Base-by-base conservation (phyloP, 352 stramenopile species). In the Globisporangium spinosum region DNA sequence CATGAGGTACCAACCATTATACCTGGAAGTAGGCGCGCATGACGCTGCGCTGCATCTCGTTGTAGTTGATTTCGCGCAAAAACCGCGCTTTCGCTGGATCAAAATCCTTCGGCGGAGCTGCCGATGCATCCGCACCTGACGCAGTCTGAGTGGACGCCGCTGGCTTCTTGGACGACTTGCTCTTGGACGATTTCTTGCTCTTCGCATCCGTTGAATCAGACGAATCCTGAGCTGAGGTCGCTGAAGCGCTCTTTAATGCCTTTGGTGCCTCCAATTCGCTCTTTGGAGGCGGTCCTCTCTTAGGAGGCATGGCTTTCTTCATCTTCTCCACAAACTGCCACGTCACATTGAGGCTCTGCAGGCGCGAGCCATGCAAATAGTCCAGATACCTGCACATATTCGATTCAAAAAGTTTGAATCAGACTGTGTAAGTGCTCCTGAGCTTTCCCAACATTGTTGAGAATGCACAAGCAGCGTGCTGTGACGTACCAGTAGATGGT, bases 321-420 rank as follows among this genome's bases (percentile, higher is more conserved):
- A 95, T 81, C 59, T 91, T 91, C 57, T 95, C 80, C 3, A 95
- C 75, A 65, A 95, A 94, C 35, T 76, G 79, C 84, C 87, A 93
- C 53, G 85, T 91, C 32, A 90, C 76, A 4, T 79, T 90, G 23
- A 95, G 67, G 61, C 93, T 95, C 62, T 95, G 87, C 6, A 95
- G 77, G 9, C 87, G 84, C 34, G 85, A 89, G n/a, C 87, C 85
- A 54, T 88, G 74, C 65, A 96, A 73, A 67, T 93, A 96, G 75
- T 96, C 89, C 45, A 94, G 62, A 65, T 96, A 96, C 79, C 82
- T 90, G 45, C 12, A 67, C 10, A 45, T 23, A 22, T 5, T 51
- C 12, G 25, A 62, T 27, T 20, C 25, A 55, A 71, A 13, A 10
- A 57, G 17, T 45, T 8, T 45, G 38, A 20, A 15, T 38, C 0